Conservation (phyloP, 768 basidiomycete species). For the Hemileccinum impolitum region DNA sequence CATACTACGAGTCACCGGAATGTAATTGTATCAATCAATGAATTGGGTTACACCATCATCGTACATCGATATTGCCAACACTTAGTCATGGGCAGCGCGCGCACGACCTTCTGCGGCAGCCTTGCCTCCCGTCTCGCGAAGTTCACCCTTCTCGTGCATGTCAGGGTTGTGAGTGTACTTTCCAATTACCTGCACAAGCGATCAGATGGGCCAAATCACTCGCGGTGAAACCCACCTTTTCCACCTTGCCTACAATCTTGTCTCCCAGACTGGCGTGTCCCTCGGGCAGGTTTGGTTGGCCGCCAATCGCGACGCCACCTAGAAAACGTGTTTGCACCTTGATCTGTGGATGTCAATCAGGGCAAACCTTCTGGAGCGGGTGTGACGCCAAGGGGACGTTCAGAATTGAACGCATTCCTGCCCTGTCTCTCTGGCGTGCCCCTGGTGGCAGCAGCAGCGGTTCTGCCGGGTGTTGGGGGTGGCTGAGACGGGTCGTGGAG, state of each 20-base stretch:
- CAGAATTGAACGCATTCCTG: conserved; percentile 28
- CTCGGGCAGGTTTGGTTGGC: conserved; percentile 21
- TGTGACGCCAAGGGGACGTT: conserved; percentile 37
- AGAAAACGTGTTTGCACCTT: not conserved
- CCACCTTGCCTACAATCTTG: conserved; percentile 55
- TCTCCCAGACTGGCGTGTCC: conserved; percentile 46
- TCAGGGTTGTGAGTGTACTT: conserved; percentile 47
- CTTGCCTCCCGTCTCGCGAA: conserved; percentile 53
- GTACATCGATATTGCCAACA: not conserved
- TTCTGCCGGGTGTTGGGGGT: conserved; percentile 35
- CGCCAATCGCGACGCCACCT: conserved; percentile 28
- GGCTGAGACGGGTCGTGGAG: conserved; percentile 47
- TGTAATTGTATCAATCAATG: too few relatives aligned
- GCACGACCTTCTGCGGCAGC: conserved; percentile 40
- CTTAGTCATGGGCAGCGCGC: conserved; percentile 40
- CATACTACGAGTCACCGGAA: too few relatives aligned
- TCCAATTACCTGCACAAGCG: conserved; percentile 40
- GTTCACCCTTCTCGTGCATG: conserved; percentile 53
- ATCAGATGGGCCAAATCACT: not conserved
- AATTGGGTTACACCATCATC: too few relatives aligned
- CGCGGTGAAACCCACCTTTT: conserved; percentile 40
- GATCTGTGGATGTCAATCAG: not conserved
- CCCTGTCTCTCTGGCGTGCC: not conserved
- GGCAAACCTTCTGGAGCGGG: conserved; percentile 34
- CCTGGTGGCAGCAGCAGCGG: not conserved